Conservation (phyloP, 2,329 filamentous ascomycete genomes). For the Penicillium griseofulvum region DNA sequence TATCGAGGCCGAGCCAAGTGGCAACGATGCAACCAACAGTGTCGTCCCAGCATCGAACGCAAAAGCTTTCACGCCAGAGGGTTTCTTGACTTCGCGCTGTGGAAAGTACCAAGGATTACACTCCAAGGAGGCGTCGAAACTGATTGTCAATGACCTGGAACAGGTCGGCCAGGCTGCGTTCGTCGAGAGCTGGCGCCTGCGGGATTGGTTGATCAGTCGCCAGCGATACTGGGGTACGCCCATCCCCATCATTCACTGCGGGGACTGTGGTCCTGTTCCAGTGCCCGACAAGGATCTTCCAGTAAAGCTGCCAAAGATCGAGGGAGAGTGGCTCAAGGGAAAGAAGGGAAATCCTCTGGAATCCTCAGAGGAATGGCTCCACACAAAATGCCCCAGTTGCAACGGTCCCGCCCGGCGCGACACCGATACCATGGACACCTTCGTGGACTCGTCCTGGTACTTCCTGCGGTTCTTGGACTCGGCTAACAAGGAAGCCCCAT, state of each 20-base stretch:
- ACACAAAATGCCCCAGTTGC: conserved; percentile 72
- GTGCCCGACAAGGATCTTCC: conserved; percentile 75
- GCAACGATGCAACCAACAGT: conserved; percentile 11
- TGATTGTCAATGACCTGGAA: conserved; percentile 55
- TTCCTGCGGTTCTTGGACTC: conserved; percentile 77
- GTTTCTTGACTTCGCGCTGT: conserved; percentile 65
- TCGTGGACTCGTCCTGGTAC: conserved; percentile 95
- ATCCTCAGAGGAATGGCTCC: conserved; percentile 68
- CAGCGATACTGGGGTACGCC: conserved; percentile 90
- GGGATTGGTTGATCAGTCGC: conserved; percentile 89
- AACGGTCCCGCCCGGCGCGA: conserved; percentile 69
- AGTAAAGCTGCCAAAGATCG: conserved; percentile 68
- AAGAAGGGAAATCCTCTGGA: conserved; percentile 76
- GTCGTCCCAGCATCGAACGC: conserved; percentile 41
- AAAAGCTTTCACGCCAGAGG: conserved; percentile 62
- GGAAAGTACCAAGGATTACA: conserved; percentile 63
- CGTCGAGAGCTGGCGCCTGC: conserved; percentile 73
- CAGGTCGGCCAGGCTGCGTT: conserved; percentile 57
- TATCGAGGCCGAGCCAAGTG: conserved; percentile 48
- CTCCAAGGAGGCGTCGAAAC: conserved; percentile 61
- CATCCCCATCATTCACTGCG: conserved; percentile 83
- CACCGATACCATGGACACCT: conserved; percentile 95
- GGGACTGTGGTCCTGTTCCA: conserved; percentile 71
- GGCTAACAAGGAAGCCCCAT: conserved; percentile 59
- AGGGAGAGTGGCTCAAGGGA: conserved; percentile 65